Evolutionary conservation across 495 filamentous ascomycete species (phyloP).

Genomic region (Patellaria atrata): DNA sequence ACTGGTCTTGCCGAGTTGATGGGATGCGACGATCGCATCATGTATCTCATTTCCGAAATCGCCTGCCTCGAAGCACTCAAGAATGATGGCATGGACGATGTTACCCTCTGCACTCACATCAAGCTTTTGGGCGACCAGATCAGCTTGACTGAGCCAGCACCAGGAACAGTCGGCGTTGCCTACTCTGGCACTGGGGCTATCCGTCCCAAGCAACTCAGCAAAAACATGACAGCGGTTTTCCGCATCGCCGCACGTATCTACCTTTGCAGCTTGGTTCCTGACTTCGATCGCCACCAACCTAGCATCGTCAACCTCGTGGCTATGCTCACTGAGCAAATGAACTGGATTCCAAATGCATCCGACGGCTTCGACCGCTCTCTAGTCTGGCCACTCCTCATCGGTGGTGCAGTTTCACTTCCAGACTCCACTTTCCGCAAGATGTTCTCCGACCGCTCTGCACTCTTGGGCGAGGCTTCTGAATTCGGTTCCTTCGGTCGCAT

Average conservation of each 20-base stretch:
- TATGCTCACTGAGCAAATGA: slow-evolving; percentile 53
- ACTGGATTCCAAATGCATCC: slow-evolving; percentile 66
- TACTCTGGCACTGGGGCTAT: slow-evolving; percentile 52
- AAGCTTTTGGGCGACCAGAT: slow-evolving; percentile 68
- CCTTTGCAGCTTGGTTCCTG: slow-evolving; percentile 83
- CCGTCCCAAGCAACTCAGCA: slow-evolving; percentile 62
- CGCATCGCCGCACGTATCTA: slow-evolving; percentile 87
- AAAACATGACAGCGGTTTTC: slow-evolving; percentile 80
- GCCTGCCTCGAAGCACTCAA: slow-evolving; percentile 87
- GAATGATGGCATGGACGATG: slow-evolving; percentile 62
- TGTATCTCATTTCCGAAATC: slow-evolving; percentile 97
- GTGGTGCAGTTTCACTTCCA: slow-evolving; percentile 57
- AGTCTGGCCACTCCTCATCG: slow-evolving; percentile 82
- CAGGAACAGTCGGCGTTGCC: slow-evolving; percentile 21
- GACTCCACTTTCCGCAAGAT: slow-evolving; percentile 59
- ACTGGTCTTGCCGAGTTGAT: slow-evolving; percentile 82
- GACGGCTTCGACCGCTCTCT: slow-evolving; percentile 80
- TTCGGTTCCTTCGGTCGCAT: slow-evolving; percentile 82
- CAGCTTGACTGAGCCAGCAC: slow-evolving; percentile 51
- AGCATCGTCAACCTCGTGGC: slow-evolving; percentile 61
- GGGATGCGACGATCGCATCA: slow-evolving; percentile 94
- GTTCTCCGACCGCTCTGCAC: slow-evolving; percentile 53
- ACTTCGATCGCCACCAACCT: slow-evolving; percentile 55
- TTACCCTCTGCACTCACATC: slow-evolving; percentile 74
- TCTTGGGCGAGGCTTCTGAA: slow-evolving; percentile 58